Conservation (phyloP, 139 green algal genomes). For the Volvox africanus region DNA sequence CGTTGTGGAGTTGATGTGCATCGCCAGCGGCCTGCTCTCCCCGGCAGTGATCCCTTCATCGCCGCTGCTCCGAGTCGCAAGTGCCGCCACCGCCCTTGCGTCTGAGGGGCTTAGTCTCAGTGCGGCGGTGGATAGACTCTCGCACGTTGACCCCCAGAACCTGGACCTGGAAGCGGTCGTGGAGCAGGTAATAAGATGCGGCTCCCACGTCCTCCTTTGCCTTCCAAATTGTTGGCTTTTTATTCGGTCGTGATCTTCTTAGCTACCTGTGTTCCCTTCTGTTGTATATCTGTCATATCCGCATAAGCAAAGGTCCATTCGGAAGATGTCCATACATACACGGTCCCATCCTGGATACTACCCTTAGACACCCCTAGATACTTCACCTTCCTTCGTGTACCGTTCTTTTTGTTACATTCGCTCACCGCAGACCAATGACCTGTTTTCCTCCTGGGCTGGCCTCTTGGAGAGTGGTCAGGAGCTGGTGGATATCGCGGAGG, state of each 20-base stretch:
- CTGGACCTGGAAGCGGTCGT: not conserved
- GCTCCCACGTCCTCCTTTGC: no score
- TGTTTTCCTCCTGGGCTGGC: not conserved
- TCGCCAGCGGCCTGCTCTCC: not conserved
- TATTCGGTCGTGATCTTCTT: not conserved
- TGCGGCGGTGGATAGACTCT: not conserved
- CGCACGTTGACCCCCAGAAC: not conserved
- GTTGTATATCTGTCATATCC: no score
- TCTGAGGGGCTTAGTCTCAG: not conserved
- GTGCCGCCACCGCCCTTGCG: not conserved
- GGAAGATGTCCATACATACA: no score
- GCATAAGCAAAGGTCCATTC: no score
- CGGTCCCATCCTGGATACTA: no score
- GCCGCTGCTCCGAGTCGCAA: not conserved
- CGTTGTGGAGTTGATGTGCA: not conserved
- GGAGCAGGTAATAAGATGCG: not conserved
- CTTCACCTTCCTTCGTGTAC: no score
- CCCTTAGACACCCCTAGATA: no score
- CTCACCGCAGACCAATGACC: not conserved
- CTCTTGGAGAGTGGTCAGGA: not conserved
- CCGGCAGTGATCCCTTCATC: not conserved
- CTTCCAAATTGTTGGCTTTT: no score
- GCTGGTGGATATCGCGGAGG: not conserved
- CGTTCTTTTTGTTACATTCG: not conserved
- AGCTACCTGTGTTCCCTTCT: not conserved